Base-by-base conservation (phyloP, 116 monocot genomes). In the Posidonia oceanica region DNA sequence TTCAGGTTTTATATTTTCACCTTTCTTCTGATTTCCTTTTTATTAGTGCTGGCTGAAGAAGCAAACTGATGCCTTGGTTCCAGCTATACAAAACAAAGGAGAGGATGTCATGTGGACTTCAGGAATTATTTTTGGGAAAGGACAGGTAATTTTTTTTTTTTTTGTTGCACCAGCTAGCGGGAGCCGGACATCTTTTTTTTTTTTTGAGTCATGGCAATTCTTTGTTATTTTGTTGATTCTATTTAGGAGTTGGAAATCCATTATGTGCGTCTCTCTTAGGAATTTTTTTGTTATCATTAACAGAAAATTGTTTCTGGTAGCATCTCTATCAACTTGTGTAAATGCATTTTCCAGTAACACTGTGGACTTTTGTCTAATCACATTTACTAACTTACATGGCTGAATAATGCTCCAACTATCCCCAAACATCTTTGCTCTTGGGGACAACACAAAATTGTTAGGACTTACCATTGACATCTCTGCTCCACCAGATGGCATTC, bases 11-110 rank as follows among this genome's bases (percentile, higher is more conserved):
- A 48, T 10, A 48, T 48, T 10, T 48, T 48, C 7, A 44, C 8
- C 44, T 10, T 4, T 7, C 7, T 8, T 48, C 12, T 48, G 29
- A 29, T 48, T 48, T 48, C 7, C 48, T 48, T 48, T 48, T 48
- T 42, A 42, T 55, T 76, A 97, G 98, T 98, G 98, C 67, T 98
- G 98, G 98, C 73, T 98, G 76, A 93, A 98, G 75, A 93, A 87
- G 68, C 98, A 98, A 75, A 83, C 90, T 44, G 90, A 98, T 84
- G 73, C 69, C 8, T 14, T 93, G 66, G 36, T 77, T 76, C 98
- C 98, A 67, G 79, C 61, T 40, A 17, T 84, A 52, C 72, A 79
- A 68, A 80, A 72, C 10, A 71, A 51, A 5, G 93, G 87, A 5
- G 74, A 81, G 20, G 67, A 86, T 61, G 80, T 80, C 39, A 86